These are phyloP conservation scores for Leucocoprinus leucothites DNA, from an alignment of 768 basidiomycete genomes.

Conservation along the genomic window DNA sequence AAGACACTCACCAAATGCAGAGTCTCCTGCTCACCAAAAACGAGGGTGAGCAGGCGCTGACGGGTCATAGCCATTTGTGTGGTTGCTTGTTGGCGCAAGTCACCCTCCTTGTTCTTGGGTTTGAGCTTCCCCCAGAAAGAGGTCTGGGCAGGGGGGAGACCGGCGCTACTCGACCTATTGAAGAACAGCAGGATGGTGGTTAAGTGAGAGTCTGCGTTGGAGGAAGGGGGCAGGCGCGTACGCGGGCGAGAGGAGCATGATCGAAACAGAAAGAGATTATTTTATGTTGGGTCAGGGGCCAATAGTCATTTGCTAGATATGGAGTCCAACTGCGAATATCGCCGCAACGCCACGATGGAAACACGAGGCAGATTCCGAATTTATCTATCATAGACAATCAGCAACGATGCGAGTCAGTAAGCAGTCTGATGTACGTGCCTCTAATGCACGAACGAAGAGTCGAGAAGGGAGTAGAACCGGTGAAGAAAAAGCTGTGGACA, in stretches of 20 bases:
- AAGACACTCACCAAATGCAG: constrained; percentile 67
- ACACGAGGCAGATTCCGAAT: constrained; percentile 52
- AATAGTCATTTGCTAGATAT: constrained; percentile 28
- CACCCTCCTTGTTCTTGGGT: constrained; percentile 65
- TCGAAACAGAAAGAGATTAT: constrained; percentile 22
- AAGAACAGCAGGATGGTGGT: constrained; percentile 30
- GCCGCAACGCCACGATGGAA: constrained; percentile 38
- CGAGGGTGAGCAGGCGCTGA: constrained; percentile 77
- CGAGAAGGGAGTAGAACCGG: not conserved
- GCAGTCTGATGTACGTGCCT: not conserved
- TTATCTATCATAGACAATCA: constrained; percentile 20
- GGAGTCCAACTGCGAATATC: constrained; percentile 19
- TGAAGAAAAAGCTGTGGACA: not conserved
- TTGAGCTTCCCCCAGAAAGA: constrained; percentile 67
- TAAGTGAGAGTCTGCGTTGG: constrained; percentile 23
- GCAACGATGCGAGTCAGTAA: too few relatives aligned
- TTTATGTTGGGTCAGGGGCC: constrained; percentile 20
- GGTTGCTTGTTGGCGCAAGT: constrained; percentile 36
- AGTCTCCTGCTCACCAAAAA: constrained; percentile 85
- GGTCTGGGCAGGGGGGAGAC: constrained; percentile 43
- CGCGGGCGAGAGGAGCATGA: constrained; percentile 84
- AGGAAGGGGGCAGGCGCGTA: constrained; percentile 36
- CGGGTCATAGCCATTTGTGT: constrained; percentile 68
- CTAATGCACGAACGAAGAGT: not conserved
- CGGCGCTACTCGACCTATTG: constrained; percentile 63